Percentiles rank a stretch among this genome's conserved stretches.
These are phyloP conservation scores for Piper longum DNA, from an alignment of 164 flowering plant species.

Conservation along the genomic window DNA sequence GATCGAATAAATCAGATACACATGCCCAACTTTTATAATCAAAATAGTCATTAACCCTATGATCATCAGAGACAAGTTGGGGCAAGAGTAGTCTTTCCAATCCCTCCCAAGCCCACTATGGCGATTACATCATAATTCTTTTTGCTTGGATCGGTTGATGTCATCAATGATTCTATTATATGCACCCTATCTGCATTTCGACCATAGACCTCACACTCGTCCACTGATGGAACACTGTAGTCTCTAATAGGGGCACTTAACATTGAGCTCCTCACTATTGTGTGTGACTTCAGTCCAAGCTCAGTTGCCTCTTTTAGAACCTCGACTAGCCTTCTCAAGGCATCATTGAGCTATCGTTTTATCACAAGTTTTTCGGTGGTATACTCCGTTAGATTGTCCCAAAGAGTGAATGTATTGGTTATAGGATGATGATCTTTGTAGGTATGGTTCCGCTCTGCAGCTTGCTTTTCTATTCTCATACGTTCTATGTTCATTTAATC, in stretches of 20 bases:
- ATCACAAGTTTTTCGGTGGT: not conserved
- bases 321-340: conserved; percentile 1
- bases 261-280: not conserved
- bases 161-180: not conserved
- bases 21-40: conserved; percentile 4
- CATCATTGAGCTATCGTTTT: conserved; percentile 2
- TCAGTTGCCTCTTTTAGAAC: not conserved
- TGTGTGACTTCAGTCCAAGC: not conserved
- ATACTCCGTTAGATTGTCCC: too few species aligned
- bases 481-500: conserved; percentile 4
- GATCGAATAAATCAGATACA: conserved; percentile 5
- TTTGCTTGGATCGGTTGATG: not conserved
- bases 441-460: not conserved
- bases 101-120: conserved; percentile 10
- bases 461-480: not conserved
- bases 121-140: conserved; percentile 1
- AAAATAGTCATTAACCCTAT: not conserved
- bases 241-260: not conserved
- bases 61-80: conserved; percentile 3
- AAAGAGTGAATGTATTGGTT: too few species aligned
- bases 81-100: conserved; percentile 11
- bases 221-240: not conserved
- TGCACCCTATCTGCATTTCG: not conserved
- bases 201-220: conserved; percentile 1
- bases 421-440: too few species aligned